Conservation (phyloP, 1,284 basidiomycete genomes). For the Naganishia sp. region DNA sequence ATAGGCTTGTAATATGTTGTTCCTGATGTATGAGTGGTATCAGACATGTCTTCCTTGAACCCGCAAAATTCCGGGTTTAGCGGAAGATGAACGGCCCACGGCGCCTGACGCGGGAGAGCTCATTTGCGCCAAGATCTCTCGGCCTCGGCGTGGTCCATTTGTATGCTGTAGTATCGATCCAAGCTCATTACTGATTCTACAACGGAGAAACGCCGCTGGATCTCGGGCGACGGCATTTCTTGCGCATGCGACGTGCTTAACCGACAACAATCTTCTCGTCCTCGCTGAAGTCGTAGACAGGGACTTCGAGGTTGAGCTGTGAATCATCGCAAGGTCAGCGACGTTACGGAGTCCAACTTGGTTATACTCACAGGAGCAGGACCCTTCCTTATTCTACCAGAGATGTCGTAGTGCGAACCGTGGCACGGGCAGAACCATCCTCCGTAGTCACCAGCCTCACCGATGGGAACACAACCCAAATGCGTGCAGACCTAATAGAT, state of each 20-base stretch:
- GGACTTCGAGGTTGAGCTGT: constrained; percentile 91
- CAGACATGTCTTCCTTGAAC: no score
- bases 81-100: no score
- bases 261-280: constrained; percentile 89
- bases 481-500: constrained; percentile 75
- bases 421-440: constrained; percentile 99
- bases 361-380: constrained; percentile 75
- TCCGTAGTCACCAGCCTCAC: constrained; percentile 95
- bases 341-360: constrained; percentile 3
- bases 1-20: constrained; percentile 65
- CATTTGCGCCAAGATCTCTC: no score
- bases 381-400: constrained; percentile 91
- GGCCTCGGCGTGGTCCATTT: constrained; percentile 10
- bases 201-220: constrained; percentile 21
- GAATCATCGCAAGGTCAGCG: constrained; percentile 26
- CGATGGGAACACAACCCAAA: constrained; percentile 94
- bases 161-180: constrained; percentile 25
- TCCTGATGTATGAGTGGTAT: background rate
- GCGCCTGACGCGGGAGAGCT: no score
- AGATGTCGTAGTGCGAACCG: constrained; percentile 86
- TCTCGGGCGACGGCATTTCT: constrained; percentile 3
- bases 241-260: constrained; percentile 56
- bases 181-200: constrained; percentile 29
- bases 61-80: no score
- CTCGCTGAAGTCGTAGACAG: constrained; percentile 78